Evolutionary conservation across 495 filamentous ascomycete species (phyloP).

Genomic region (Pseudevernia furfuracea): DNA sequence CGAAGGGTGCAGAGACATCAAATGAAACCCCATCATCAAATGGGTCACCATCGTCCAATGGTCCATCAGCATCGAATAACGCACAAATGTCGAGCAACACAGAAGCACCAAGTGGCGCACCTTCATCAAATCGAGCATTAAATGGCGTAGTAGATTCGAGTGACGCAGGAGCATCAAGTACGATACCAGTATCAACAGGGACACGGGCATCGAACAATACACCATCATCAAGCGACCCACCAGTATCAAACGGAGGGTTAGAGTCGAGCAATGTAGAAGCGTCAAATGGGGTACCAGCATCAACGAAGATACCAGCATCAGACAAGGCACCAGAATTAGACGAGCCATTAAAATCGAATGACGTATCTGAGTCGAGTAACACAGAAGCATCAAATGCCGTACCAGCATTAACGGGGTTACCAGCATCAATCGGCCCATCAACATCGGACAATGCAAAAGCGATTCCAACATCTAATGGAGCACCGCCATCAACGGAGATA

Average conservation of each 20-base stretch:
- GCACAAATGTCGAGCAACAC: not conserved
- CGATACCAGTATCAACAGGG: not conserved
- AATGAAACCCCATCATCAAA: not conserved
- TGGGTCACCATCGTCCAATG: not conserved
- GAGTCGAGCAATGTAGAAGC: not conserved
- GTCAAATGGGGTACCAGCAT: not conserved
- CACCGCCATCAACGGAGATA: no score
- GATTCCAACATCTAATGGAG: no score
- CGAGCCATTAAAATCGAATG: no score
- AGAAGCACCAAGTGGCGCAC: not conserved
- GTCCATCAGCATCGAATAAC: no score
- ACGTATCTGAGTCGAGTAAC: not conserved
- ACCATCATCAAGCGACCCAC: not conserved
- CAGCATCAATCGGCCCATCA: no score
- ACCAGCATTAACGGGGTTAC: not conserved
- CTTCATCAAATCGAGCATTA: not conserved
- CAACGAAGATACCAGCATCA: not conserved
- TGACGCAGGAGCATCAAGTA: not conserved
- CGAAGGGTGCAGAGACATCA: not conserved
- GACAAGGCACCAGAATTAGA: no score
- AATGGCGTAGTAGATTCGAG: not conserved
- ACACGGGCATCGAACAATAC: not conserved
- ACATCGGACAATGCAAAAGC: no score
- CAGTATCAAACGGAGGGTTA: not conserved
- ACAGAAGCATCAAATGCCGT: not conserved